Conservation (phyloP, 768 basidiomycete species). For the Thelephora aurantiotincta region DNA sequence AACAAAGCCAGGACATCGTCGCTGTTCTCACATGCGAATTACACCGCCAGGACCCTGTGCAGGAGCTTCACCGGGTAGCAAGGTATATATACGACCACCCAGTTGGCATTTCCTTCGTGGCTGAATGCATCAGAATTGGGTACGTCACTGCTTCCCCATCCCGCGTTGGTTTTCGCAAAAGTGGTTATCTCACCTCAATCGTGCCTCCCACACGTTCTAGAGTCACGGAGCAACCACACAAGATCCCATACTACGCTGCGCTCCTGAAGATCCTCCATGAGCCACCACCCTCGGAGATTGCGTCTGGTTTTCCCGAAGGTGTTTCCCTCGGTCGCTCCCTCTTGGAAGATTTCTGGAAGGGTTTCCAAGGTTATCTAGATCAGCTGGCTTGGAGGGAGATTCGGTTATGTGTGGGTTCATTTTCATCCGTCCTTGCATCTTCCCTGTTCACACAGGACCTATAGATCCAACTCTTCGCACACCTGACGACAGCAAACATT, state of each 20-base stretch:
- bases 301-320: slow-evolving; percentile 16
- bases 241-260: slow-evolving; percentile 81
- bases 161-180: neutral
- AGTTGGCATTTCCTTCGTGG: slow-evolving; percentile 44
- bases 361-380: slow-evolving; percentile 81
- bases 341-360: slow-evolving; percentile 82
- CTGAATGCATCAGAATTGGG: slow-evolving; percentile 69
- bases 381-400: slow-evolving; percentile 85
- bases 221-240: slow-evolving; percentile 86
- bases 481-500: slow-evolving; percentile 62
- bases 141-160: slow-evolving; percentile 16
- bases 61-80: slow-evolving; percentile 57
- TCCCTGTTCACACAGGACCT: neutral
- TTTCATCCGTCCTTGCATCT: neutral
- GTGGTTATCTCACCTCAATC: neutral
- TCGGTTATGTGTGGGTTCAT: slow-evolving; percentile 58
- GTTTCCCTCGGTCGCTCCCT: slow-evolving; percentile 53
- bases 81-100: slow-evolving; percentile 50
- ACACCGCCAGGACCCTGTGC: slow-evolving; percentile 42
- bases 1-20: neutral
- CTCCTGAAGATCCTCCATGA: slow-evolving; percentile 58
- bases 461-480: slow-evolving; percentile 90
- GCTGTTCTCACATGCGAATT: slow-evolving; percentile 4
- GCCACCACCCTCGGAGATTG: slow-evolving; percentile 23
- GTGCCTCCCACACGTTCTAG: slow-evolving; percentile 22